phyloP scores from a whole-genome alignment of 257 asterid species.

The Solanum dulcamara region DNA sequence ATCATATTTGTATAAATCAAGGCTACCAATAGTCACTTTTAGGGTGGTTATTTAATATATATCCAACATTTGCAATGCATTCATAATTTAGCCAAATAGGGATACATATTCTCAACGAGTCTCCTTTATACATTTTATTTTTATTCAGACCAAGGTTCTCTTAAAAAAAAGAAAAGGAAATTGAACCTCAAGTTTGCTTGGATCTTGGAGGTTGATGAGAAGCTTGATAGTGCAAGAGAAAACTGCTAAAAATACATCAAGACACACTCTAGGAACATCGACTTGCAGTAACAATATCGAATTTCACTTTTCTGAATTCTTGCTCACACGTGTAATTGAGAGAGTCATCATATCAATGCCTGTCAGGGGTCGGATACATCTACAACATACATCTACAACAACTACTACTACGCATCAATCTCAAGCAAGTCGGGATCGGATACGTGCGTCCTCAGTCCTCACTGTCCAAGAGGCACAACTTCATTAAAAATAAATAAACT shows the following conservation, averaged over 20 bases:
- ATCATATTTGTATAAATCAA: not conserved
- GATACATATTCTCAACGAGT: no score
- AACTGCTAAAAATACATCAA: not conserved
- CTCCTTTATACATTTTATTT: no score
- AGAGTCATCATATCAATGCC: not conserved
- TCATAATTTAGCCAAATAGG: no score
- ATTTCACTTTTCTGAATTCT: not conserved
- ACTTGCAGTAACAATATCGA: no score
- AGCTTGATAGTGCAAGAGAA: not conserved
- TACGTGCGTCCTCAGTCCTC: not conserved
- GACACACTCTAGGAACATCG: no score
- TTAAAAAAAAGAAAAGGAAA: no score
- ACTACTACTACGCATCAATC: not conserved
- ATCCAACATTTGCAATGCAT: not conserved
- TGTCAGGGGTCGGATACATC: no score
- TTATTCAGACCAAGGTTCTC: no score
- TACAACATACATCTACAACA: no score
- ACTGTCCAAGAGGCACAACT: not conserved
- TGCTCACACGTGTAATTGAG: not conserved
- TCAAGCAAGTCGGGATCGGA: not conserved
- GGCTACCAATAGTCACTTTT: not conserved
- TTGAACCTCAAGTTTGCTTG: not conserved
- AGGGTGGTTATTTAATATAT: not conserved
- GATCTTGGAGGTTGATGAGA: not conserved
- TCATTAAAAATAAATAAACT: not conserved